A percentile compares a stretch with the other conserved stretches of the same genome.
Conservation (phyloP, 1,284 basidiomycete species). For the Crepidotus sp. region DNA sequence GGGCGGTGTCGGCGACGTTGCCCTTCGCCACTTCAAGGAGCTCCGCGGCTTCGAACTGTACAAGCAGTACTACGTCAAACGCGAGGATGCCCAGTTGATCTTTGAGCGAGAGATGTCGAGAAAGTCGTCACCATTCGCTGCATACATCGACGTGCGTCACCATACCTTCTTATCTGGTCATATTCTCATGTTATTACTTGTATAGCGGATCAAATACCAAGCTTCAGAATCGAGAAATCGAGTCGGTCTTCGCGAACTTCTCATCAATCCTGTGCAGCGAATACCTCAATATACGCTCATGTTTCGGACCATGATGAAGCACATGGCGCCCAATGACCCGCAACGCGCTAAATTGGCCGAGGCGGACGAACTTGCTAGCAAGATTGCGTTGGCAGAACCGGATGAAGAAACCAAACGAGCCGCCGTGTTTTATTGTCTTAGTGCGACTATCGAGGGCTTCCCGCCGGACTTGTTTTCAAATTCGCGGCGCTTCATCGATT, state of each 20-base stretch:
- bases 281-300: constrained; percentile 94
- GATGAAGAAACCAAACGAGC: constrained; percentile 88
- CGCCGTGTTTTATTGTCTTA: constrained; percentile 82
- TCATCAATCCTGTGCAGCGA: constrained; percentile 99
- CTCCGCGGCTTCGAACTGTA: constrained; percentile 83
- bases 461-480: constrained; percentile 83
- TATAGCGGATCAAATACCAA: constrained; percentile 82
- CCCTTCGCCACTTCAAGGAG: constrained; percentile 77
- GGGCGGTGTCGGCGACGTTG: constrained; percentile 77
- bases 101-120: constrained; percentile 79
- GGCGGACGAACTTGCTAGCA: constrained; percentile 80
- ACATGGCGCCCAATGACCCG: constrained; percentile 69
- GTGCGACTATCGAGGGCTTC: constrained; percentile 79
- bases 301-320: constrained; percentile 85
- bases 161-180: constrained; percentile 9
- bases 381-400: constrained; percentile 87
- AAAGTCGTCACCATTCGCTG: constrained; percentile 67
- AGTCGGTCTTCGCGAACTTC: constrained; percentile 84
- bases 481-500: constrained; percentile 84
- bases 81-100: constrained; percentile 88
- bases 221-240: constrained; percentile 75
- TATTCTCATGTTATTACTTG: constrained; percentile 15
- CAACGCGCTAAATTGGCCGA: constrained; percentile 80
- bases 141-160: constrained; percentile 73
- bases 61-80: constrained; percentile 83